Evolutionary conservation across 495 filamentous ascomycete genomes (phyloP).

Genomic region (Trichocladium uniseriatum): DNA sequence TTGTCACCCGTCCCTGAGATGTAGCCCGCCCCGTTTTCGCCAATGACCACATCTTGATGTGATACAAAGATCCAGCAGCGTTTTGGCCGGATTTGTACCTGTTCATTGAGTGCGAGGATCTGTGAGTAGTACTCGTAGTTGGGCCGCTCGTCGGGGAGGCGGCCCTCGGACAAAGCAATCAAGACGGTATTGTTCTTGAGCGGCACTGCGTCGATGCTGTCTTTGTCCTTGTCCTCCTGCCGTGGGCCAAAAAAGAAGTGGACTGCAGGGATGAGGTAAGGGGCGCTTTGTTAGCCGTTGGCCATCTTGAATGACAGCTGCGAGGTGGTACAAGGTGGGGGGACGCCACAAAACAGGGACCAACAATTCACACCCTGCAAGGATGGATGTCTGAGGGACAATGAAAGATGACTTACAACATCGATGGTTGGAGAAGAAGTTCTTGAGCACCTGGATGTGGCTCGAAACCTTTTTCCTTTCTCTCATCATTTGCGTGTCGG

Average conservation of each 20-base stretch:
- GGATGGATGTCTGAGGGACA: background rate
- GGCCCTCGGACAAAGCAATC: slow-evolving; percentile 40
- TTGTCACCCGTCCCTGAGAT: slow-evolving; percentile 25
- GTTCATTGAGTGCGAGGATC: slow-evolving; percentile 32
- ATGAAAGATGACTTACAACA: slow-evolving; percentile 19
- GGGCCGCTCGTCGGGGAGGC: slow-evolving; percentile 37
- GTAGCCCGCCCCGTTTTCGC: slow-evolving; percentile 25
- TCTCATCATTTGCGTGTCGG: slow-evolving; percentile 34
- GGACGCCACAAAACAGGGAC: slow-evolving; percentile 8
- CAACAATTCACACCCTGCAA: background rate
- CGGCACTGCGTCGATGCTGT: slow-evolving; percentile 32
- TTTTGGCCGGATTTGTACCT: slow-evolving; percentile 33
- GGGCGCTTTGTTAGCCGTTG: slow-evolving; percentile 8
- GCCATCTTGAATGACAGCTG: background rate
- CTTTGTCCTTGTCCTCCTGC: slow-evolving; percentile 13
- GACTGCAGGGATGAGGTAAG: slow-evolving; percentile 25
- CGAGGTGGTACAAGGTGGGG: background rate
- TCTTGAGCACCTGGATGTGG: slow-evolving; percentile 94
- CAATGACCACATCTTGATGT: slow-evolving; percentile 29
- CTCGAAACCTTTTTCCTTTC: slow-evolving; percentile 87
- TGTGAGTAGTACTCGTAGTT: slow-evolving; percentile 44
- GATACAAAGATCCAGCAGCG: slow-evolving; percentile 40
- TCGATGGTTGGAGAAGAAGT: slow-evolving; percentile 45
- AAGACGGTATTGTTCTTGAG: slow-evolving; percentile 46
- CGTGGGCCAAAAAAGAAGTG: slow-evolving; percentile 38